A percentile compares a stretch with the other conserved stretches of the same genome.
Evolutionary conservation across 176 grass and related monocot species (phyloP).

Genomic region (Sorghum bicolor): DNA sequence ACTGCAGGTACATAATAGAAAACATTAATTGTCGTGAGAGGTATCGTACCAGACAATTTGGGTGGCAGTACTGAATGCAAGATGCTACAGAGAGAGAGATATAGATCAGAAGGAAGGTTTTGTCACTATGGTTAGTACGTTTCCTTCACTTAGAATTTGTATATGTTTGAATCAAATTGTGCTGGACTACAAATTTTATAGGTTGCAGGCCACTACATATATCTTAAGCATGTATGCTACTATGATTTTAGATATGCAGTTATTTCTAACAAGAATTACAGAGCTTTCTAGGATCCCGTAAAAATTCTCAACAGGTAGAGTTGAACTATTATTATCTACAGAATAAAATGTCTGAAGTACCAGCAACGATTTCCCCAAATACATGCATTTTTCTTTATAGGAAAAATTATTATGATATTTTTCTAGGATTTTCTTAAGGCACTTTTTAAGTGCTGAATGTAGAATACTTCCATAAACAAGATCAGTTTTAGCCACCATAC

Average conservation of each 20-base stretch:
- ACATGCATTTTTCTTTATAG: not conserved
- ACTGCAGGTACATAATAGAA: slow-evolving; percentile 38
- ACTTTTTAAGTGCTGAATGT: too few species aligned
- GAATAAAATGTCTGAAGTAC: not conserved
- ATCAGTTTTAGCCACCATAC: not conserved
- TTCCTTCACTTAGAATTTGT: not conserved
- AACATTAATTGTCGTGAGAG: slow-evolving; percentile 1
- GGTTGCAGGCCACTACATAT: not conserved
- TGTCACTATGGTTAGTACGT: not conserved
- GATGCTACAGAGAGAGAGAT: not conserved
- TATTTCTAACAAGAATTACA: not conserved
- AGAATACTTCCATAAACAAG: not conserved
- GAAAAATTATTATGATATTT: not conserved
- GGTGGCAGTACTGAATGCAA: not conserved
- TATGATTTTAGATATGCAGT: not conserved
- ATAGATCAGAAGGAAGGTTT: not conserved
- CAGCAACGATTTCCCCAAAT: not conserved
- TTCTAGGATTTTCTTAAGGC: not conserved
- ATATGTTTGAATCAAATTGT: not conserved
- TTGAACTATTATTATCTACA: not conserved
- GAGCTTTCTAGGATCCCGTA: not conserved
- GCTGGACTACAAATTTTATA: not conserved
- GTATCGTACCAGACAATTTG: not conserved
- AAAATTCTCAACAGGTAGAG: not conserved
- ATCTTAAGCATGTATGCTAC: not conserved